A percentile compares a stretch with the other conserved stretches of the same genome.
Evolutionary conservation across 306 rosid genomes (phyloP).

Genomic region (Senna siamea): DNA sequence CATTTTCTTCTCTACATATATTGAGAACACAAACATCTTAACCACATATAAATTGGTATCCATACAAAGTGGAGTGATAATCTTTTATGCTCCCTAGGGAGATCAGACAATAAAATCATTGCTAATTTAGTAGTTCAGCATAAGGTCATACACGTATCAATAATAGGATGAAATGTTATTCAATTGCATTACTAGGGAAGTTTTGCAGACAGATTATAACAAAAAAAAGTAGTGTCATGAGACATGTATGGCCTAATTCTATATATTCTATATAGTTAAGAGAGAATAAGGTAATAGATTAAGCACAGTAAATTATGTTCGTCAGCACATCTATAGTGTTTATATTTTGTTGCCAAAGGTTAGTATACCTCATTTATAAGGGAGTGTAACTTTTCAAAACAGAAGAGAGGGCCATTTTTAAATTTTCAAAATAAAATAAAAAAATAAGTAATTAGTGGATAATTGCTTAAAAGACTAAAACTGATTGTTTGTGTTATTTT

Average conservation of each 20-base stretch:
- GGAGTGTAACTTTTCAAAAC: too few relatives aligned
- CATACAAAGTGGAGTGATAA: background rate
- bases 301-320: background rate
- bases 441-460: background rate
- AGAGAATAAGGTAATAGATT: background rate
- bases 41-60: background rate
- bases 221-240: background rate
- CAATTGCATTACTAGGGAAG: background rate
- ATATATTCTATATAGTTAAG: background rate
- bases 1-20: background rate
- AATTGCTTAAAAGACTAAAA: background rate
- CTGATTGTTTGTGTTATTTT: background rate
- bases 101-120: background rate
- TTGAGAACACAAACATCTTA: constrained; percentile 1
- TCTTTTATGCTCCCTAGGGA: background rate
- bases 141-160: background rate
- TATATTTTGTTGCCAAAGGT: too few relatives aligned
- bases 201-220: background rate
- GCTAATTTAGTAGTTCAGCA: background rate
- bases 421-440: background rate
- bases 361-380: too few relatives aligned
- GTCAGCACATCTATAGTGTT: background rate
- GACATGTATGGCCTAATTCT: constrained; percentile 1
- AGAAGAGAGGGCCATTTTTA: background rate
- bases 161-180: background rate